A percentile compares a stretch with the other conserved stretches of the same genome.
Conservation (phyloP, 2,329 filamentous ascomycete species). For the Dactylellina leptospora region DNA sequence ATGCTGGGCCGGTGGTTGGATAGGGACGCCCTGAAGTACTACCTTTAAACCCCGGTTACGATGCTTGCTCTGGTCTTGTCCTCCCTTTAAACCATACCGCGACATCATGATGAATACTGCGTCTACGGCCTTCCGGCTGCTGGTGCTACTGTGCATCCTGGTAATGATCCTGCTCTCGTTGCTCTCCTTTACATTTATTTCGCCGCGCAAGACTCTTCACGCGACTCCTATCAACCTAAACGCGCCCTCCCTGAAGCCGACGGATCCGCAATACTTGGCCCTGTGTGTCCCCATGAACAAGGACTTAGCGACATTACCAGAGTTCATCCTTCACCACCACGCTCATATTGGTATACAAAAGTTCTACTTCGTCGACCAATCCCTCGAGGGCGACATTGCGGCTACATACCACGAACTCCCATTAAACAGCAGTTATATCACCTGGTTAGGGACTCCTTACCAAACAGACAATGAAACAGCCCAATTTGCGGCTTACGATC, state of each 20-base stretch:
- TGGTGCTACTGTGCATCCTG: conserved; percentile 37
- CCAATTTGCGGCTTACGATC: conserved; percentile 53
- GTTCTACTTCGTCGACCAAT: conserved; percentile 50
- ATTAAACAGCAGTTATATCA: conserved; percentile 41
- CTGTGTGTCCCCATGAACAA: conserved; percentile 44
- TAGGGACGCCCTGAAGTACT: not conserved
- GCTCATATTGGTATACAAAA: conserved; percentile 37
- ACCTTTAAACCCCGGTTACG: no score
- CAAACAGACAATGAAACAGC: conserved; percentile 37
- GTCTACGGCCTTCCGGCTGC: conserved; percentile 52
- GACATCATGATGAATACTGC: conserved; percentile 40
- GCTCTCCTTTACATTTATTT: conserved; percentile 48
- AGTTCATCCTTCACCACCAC: conserved; percentile 47
- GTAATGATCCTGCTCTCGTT: conserved; percentile 46
- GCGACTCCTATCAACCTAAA: conserved; percentile 50
- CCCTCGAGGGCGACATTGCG: conserved; percentile 31
- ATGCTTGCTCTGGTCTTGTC: no score
- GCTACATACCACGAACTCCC: conserved; percentile 40
- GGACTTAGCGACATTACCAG: conserved; percentile 39
- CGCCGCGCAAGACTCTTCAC: conserved; percentile 44
- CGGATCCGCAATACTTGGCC: conserved; percentile 37
- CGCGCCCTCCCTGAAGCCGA: conserved; percentile 48
- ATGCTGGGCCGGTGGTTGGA: not conserved
- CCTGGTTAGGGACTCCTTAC: conserved; percentile 33
- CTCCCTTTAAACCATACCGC: no score